These are phyloP conservation scores for Toxoplasma gondii DNA, from an alignment of 169 alveolate genomes.

Conservation along the genomic window DNA sequence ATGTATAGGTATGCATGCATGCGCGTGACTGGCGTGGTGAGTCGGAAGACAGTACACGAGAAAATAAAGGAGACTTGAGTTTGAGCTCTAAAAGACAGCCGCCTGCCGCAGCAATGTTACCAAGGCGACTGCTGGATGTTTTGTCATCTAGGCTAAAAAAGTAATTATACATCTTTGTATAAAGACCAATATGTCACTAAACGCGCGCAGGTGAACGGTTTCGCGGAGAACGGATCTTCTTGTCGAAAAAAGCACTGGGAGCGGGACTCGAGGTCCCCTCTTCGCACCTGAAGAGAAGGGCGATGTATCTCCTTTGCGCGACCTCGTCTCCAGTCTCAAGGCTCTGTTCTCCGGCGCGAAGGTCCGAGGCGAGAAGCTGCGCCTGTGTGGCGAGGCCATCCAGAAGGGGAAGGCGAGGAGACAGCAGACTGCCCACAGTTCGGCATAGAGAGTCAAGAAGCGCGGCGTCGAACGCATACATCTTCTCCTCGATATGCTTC, in stretches of 20 bases:
- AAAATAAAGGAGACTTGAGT: not conserved
- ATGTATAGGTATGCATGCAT: not conserved
- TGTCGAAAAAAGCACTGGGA: too few relatives aligned
- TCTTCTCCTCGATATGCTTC: not conserved
- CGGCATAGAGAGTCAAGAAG: not conserved
- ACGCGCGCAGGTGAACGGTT: too few relatives aligned
- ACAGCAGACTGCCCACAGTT: not conserved
- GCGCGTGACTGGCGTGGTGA: too few relatives aligned
- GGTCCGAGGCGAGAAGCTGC: not conserved
- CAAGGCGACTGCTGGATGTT: too few relatives aligned
- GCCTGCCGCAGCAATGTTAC: too few relatives aligned
- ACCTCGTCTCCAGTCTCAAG: not conserved
- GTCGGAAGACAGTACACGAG: not conserved
- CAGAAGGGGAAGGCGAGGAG: not conserved
- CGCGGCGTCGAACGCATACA: not conserved
- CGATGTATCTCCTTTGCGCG: not conserved
- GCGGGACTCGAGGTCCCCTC: not conserved
- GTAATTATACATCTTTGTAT: too few relatives aligned
- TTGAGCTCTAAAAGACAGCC: not conserved
- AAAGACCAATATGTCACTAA: too few relatives aligned
- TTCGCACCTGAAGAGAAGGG: not conserved
- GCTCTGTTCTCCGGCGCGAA: not conserved
- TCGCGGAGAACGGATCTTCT: too few relatives aligned
- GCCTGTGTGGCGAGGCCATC: constrained; percentile 4
- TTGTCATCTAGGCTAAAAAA: too few relatives aligned